A percentile compares a stretch with the other conserved stretches of the same genome.
phyloP scores from a whole-genome alignment of 495 filamentous ascomycete genomes.

The Penicillium angulare region DNA sequence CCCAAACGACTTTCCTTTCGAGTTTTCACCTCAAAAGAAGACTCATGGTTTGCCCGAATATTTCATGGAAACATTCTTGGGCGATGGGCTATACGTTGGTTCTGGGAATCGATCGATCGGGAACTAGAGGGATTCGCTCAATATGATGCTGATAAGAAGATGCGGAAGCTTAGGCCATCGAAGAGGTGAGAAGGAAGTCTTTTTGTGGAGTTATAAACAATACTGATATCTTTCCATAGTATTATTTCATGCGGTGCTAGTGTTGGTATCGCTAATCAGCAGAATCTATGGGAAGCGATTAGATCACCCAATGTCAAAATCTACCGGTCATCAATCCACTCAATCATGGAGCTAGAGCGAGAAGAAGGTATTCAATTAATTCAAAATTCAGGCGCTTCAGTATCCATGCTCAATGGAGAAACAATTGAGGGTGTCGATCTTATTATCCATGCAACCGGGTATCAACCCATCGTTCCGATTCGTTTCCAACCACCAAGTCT shows the following conservation, averaged over 20 bases:
- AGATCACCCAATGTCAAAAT: slow-evolving; percentile 23
- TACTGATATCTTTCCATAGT: slow-evolving; percentile 10
- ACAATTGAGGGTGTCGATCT: slow-evolving; percentile 43
- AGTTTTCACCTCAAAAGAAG: slow-evolving; percentile 56
- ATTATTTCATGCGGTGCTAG: slow-evolving; percentile 24
- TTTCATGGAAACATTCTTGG: slow-evolving; percentile 30
- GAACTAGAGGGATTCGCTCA: slow-evolving; percentile 11
- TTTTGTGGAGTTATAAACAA: too few species aligned
- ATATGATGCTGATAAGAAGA: slow-evolving; percentile 25
- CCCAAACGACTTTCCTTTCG: slow-evolving; percentile 27
- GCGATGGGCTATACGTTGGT: slow-evolving; percentile 17
- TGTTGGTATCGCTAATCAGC: slow-evolving; percentile 32
- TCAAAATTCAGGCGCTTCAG: not conserved
- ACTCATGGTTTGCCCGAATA: slow-evolving; percentile 49
- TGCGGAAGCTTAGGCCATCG: slow-evolving; percentile 24
- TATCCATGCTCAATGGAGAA: slow-evolving; percentile 13
- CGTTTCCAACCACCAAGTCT: slow-evolving; percentile 39
- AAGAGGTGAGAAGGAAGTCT: slow-evolving; percentile 14
- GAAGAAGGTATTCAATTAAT: too few species aligned
- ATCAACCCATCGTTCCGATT: slow-evolving; percentile 59
- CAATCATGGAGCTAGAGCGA: not conserved
- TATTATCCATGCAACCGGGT: slow-evolving; percentile 47
- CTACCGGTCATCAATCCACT: slow-evolving; percentile 20
- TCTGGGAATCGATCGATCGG: slow-evolving; percentile 26
- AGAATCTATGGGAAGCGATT: slow-evolving; percentile 32